phyloP scores from a whole-genome alignment of 305 asterid genomes.

The Fraxinus floribunda region DNA sequence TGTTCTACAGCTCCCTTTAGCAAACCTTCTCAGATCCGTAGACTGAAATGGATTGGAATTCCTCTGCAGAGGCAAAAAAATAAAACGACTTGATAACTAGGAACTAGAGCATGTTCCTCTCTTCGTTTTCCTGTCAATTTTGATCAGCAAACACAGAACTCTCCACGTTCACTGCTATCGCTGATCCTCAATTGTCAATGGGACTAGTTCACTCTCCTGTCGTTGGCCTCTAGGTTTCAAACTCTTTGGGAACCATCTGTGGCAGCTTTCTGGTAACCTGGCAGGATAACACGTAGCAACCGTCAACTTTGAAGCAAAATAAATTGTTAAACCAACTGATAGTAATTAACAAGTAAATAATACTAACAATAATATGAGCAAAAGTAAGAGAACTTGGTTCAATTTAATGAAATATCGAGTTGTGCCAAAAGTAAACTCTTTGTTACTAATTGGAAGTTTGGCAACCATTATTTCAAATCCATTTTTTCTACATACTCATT shows the following conservation, averaged over 20 bases:
- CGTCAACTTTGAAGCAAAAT: not conserved
- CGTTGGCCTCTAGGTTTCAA: slow-evolving; percentile 66
- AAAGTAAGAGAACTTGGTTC: not conserved
- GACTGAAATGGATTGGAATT: not conserved
- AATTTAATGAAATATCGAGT: not conserved
- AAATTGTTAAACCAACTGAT: not conserved
- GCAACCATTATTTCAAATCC: not conserved
- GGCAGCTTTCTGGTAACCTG: slow-evolving; percentile 83
- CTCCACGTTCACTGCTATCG: slow-evolving; percentile 27
- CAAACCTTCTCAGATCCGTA: not conserved
- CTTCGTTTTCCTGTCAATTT: slow-evolving; percentile 20
- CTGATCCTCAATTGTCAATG: slow-evolving; percentile 50
- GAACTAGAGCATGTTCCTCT: not conserved
- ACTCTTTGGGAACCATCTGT: slow-evolving; percentile 73
- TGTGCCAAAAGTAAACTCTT: not conserved
- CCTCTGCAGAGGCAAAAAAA: not conserved
- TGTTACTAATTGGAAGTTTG: not conserved
- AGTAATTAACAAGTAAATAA: slow-evolving; percentile 4
- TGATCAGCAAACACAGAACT: slow-evolving; percentile 25
- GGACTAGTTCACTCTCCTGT: slow-evolving; percentile 73
- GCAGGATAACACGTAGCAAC: slow-evolving; percentile 17
- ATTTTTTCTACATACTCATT: not conserved
- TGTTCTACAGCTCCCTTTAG: not conserved
- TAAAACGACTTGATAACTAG: not conserved
- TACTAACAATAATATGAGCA: not conserved